Percentiles rank a stretch among this genome's conserved stretches.
Conservation (phyloP, 495 filamentous ascomycete species). For the Haplographium delicatum region DNA sequence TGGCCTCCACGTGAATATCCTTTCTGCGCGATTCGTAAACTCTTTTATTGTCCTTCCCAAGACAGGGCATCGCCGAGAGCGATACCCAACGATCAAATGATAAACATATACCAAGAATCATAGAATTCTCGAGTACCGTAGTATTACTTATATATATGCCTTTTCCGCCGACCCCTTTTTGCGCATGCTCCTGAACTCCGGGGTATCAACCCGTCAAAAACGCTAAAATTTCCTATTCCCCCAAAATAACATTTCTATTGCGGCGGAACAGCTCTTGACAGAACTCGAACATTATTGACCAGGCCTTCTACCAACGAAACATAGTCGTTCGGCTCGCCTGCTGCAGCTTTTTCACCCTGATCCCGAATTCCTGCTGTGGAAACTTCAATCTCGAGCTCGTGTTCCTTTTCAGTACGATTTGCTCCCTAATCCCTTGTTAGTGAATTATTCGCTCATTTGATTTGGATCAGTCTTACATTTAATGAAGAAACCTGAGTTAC, state of each 20-base stretch:
- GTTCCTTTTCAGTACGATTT: slow-evolving; percentile 53
- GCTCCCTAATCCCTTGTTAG: slow-evolving; percentile 12
- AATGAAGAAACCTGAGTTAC: slow-evolving; percentile 48
- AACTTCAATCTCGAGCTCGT: slow-evolving; percentile 86
- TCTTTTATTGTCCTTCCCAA: no score
- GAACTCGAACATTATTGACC: slow-evolving; percentile 64
- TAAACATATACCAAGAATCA: no score
- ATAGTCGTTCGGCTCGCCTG: slow-evolving; percentile 60
- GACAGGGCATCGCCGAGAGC: no score
- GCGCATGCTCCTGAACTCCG: background rate
- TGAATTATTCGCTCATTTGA: background rate
- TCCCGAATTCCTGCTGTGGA: slow-evolving; percentile 59
- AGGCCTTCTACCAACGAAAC: slow-evolving; percentile 72
- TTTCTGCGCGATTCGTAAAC: no score
- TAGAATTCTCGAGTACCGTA: no score
- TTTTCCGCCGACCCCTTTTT: no score
- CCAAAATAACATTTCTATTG: background rate
- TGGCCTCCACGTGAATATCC: no score
- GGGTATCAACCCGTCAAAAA: background rate
- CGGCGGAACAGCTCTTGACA: slow-evolving; percentile 16
- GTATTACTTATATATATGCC: no score
- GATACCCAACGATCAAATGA: no score
- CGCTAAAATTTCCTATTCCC: background rate
- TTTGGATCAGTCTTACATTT: slow-evolving; percentile 43
- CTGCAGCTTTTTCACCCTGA: slow-evolving; percentile 58